phyloP scores from a whole-genome alignment of 345 rosid genomes.

The Kandelia obovata region DNA sequence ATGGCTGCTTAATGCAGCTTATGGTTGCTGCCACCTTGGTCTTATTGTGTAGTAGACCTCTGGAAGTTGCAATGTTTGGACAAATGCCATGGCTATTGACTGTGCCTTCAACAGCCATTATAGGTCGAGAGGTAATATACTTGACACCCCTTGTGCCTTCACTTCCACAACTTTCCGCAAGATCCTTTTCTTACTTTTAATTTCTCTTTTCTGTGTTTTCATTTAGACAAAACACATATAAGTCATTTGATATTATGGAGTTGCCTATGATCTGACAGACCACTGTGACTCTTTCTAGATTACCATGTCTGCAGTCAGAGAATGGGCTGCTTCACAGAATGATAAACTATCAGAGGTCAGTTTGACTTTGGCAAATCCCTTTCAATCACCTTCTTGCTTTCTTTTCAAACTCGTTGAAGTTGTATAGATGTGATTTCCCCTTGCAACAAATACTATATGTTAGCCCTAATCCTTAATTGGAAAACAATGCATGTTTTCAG shows the following conservation, averaged over 20 bases:
- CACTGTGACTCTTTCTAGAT: conserved; percentile 46
- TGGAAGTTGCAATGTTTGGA: conserved; percentile 51
- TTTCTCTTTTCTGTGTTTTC: neutral
- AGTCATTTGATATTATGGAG: neutral
- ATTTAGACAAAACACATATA: neutral
- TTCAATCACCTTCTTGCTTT: neutral
- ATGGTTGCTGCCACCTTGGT: conserved; percentile 98
- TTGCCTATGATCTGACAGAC: conserved; percentile 12
- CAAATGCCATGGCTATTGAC: conserved; percentile 79
- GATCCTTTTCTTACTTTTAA: too few relatives aligned
- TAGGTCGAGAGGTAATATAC: conserved; percentile 85
- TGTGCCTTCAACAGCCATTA: conserved; percentile 81
- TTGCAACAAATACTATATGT: neutral
- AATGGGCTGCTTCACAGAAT: conserved; percentile 98
- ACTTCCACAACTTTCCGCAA: too few relatives aligned
- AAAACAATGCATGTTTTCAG: conserved; percentile 31
- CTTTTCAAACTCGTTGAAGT: neutral
- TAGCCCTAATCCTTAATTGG: neutral
- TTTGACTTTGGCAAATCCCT: conserved; percentile 1
- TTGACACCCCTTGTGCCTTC: neutral
- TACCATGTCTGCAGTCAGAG: conserved; percentile 98
- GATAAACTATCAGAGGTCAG: conserved; percentile 74
- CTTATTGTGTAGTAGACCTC: conserved; percentile 74
- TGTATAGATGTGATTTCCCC: neutral
- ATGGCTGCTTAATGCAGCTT: conserved; percentile 50